Base-by-base conservation (phyloP, 2,329 filamentous ascomycete species). In the Phyllosticta citribraziliensis region DNA sequence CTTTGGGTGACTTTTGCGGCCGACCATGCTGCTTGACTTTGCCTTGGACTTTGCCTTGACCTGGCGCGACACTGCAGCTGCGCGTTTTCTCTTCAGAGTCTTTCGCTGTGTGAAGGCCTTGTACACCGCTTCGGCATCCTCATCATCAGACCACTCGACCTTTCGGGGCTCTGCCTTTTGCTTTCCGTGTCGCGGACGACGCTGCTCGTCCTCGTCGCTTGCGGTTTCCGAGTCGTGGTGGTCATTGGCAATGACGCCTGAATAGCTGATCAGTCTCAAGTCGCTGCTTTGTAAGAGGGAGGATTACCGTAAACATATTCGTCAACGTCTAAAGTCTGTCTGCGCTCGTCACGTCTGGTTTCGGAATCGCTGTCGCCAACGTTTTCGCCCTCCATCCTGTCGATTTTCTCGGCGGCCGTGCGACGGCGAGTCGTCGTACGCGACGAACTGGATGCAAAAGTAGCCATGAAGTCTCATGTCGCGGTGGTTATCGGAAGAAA, bases 61-160 rank as follows among this genome's bases (percentile, higher is more conserved):
- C 63, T 78, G 81, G 62, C 74, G 71, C 54, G 76, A 73, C 25
- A 67, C 66, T 33, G 67, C 66, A 30, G 70, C 69, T 12, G 74
- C 77, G 62, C 81, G 78, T 66, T 83, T 83, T 47, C 81, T 77
- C 66, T 84, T 82, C 0, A 75, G 70, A 0, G 75, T 75, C 63
- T 81, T 84, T 55, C 82, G 78, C 57, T 84, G 83, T 68, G 86
- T 87, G 70, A 85, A 86, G n/a, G 80, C 79, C 51, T 82, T 75
- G 64, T 89, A 89, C 8, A 80, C 79, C 22, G 79, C 78, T 25
- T 83, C 81, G 1, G 67, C 66, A 58, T 78, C 74, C 50, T 84
- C 84, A 40, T 87, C 83, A 61, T 85, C 84, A 63, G 61, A 65
- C 52, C 61, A 63, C 3, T 65, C 63, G 1, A 66, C 56, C 35